Evolutionary conservation across 352 stramenopile genomes (phyloP).

Genomic region (Globisporangium cylindrosporum): DNA sequence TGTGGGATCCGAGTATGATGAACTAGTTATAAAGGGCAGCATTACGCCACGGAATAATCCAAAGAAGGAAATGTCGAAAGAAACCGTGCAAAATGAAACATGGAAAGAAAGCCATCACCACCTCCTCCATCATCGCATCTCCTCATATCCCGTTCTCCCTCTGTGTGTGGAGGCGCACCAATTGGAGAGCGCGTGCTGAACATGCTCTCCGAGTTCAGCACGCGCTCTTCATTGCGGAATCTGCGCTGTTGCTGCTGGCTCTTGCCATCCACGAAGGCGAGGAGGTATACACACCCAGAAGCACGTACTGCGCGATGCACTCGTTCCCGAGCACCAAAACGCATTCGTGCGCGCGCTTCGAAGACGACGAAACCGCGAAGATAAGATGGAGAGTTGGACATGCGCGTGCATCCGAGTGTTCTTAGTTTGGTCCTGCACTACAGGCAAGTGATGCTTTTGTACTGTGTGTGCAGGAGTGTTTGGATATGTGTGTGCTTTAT

Average conservation of each 20-base stretch:
- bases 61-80: constrained; percentile 12
- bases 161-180: background rate
- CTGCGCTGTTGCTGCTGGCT: background rate
- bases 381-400: background rate
- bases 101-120: background rate
- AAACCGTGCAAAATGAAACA: background rate
- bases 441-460: background rate
- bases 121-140: background rate
- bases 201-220: background rate
- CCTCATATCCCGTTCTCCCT: background rate
- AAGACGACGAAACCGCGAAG: background rate
- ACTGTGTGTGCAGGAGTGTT: background rate
- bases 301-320: background rate
- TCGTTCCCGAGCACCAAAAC: background rate
- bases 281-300: background rate
- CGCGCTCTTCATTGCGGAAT: background rate
- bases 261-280: background rate
- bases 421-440: background rate
- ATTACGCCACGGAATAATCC: background rate
- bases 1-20: background rate
- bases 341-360: background rate
- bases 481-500: background rate
- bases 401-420: background rate
- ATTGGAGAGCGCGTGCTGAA: background rate
- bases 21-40: background rate